These are phyloP conservation scores for Toxoplasma gondii DNA, from an alignment of 169 alveolate species.

Conservation along the genomic window DNA sequence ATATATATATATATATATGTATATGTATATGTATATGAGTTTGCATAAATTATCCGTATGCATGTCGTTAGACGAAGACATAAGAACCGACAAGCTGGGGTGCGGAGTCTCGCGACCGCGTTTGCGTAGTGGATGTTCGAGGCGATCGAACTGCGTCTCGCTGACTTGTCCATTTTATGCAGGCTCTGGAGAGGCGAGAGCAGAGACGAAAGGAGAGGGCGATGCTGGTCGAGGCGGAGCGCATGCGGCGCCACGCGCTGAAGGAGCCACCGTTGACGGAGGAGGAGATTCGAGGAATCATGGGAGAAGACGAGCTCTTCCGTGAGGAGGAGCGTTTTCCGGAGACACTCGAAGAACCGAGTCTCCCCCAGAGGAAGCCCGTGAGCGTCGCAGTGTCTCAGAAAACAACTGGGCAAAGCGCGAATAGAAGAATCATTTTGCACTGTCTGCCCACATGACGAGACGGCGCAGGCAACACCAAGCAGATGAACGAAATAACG, in stretches of 20 bases:
- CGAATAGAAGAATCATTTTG: not conserved
- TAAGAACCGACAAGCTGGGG: too few relatives aligned
- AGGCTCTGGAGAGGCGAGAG: not conserved
- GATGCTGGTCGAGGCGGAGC: slow-evolving; percentile 49
- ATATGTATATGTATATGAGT: too few relatives aligned
- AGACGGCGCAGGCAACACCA: too few relatives aligned
- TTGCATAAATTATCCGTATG: too few relatives aligned
- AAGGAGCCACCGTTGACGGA: slow-evolving; percentile 42
- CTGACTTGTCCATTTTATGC: not conserved
- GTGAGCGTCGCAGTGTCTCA: not conserved
- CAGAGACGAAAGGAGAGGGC: slow-evolving; percentile 45
- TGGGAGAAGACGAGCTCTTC: slow-evolving; percentile 24
- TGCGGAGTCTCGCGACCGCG: too few relatives aligned
- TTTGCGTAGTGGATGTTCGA: too few relatives aligned
- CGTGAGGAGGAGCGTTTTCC: not conserved
- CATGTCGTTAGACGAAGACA: too few relatives aligned
- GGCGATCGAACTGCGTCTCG: too few relatives aligned
- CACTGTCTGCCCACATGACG: too few relatives aligned
- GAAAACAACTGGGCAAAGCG: not conserved
- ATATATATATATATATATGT: too few relatives aligned
- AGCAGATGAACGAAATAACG: too few relatives aligned
- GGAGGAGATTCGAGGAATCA: slow-evolving; percentile 32
- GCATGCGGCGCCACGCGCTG: slow-evolving; percentile 39
- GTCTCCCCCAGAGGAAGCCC: not conserved
- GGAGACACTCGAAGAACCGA: not conserved